These are phyloP conservation scores for Inga oerstediana DNA, from an alignment of 306 rosid species.

Conservation along the genomic window DNA sequence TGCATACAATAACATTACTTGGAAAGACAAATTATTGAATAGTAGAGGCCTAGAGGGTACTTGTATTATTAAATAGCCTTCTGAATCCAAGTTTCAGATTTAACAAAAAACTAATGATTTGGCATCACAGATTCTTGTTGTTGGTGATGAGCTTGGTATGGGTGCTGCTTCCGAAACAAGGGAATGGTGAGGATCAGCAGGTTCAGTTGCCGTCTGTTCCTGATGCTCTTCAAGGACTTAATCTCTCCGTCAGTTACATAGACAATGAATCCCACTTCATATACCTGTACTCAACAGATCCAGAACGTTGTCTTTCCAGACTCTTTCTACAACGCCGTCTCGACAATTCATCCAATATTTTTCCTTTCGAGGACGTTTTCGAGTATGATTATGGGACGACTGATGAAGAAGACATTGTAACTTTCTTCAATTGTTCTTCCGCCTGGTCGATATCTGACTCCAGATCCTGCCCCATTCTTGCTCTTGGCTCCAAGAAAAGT, in stretches of 20 bases:
- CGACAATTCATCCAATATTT: background rate
- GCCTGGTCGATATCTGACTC: background rate
- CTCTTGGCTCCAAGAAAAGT: rapidly evolving
- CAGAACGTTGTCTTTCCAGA: constrained; percentile 16
- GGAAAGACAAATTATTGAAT: too few species aligned
- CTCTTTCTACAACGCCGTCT: background rate
- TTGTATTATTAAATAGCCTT: background rate
- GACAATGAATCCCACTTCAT: background rate
- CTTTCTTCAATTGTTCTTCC: constrained; percentile 32
- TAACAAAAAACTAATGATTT: background rate
- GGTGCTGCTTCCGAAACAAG: background rate
- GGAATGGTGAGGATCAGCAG: background rate
- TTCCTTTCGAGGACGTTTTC: background rate
- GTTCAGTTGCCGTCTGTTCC: background rate
- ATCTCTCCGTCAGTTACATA: background rate
- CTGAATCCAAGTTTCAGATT: too few species aligned
- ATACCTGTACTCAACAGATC: background rate
- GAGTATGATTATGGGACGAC: background rate
- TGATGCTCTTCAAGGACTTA: background rate
- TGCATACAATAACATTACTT: too few species aligned
- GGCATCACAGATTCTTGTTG: background rate
- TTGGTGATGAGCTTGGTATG: background rate
- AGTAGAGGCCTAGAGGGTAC: too few species aligned
- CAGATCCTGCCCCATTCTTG: background rate
- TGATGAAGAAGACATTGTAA: background rate